Conservation (phyloP, 148 eudicot species). For the Camellia japonica region DNA sequence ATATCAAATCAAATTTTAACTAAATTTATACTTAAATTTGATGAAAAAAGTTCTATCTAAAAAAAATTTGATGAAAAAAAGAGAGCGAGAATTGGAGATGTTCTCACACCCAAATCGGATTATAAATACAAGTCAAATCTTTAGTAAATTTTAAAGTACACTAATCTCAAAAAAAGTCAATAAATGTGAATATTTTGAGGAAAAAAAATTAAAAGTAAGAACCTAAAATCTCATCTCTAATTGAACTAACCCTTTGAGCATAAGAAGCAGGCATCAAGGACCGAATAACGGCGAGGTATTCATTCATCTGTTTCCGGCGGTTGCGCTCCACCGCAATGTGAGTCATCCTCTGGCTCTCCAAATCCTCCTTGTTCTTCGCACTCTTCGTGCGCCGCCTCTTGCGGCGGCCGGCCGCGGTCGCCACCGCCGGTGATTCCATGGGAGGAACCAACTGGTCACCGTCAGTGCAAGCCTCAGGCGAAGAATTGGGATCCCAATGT, state of each 20-base stretch:
- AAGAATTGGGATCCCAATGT: slow-evolving; percentile 23
- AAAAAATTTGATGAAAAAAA: no score
- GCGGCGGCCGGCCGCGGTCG: slow-evolving; percentile 19
- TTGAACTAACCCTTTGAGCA: slow-evolving; percentile 59
- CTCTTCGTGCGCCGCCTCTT: slow-evolving; percentile 47
- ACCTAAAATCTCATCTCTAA: no score
- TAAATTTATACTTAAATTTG: no score
- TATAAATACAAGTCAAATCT: no score
- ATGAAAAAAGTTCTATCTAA: no score
- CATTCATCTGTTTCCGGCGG: slow-evolving; percentile 86
- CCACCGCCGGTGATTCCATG: slow-evolving; percentile 13
- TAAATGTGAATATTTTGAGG: no score
- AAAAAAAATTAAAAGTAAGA: no score
- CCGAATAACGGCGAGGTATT: slow-evolving; percentile 68
- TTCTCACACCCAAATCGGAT: no score
- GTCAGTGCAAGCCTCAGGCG: slow-evolving; percentile 29
- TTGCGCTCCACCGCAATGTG: slow-evolving; percentile 93
- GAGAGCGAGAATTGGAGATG: no score
- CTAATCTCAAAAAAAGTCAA: no score
- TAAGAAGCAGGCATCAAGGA: slow-evolving; percentile 82
- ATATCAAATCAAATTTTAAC: no score
- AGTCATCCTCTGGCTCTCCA: slow-evolving; percentile 86
- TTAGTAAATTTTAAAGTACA: no score
- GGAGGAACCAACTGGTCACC: background rate
- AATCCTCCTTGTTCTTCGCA: slow-evolving; percentile 65